Conservation (phyloP, 108 stramenopile genomes). For the Stephanodiscus minutulus region DNA sequence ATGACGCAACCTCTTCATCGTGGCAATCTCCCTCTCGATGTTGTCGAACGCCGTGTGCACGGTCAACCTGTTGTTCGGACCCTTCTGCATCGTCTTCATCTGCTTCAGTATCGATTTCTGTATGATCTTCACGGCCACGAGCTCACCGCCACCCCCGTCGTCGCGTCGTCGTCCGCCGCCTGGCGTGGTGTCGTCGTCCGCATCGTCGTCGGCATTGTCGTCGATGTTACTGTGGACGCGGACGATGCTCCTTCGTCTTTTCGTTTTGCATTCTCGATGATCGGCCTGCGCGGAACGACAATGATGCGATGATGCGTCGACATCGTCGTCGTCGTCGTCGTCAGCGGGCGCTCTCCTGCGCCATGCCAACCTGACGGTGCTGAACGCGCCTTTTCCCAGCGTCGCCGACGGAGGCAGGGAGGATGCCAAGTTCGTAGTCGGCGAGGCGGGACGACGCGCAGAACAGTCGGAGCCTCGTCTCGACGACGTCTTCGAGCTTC, state of each 20-base stretch:
- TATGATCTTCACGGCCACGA: conserved; percentile 86
- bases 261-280: background rate
- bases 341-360: background rate
- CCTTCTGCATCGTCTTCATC: conserved; percentile 67
- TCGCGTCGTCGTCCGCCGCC: background rate
- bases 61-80: conserved; percentile 42
- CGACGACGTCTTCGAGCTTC: no score
- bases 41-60: conserved; percentile 79
- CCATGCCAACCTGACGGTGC: conserved; percentile 31
- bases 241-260: conserved; percentile 34
- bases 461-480: background rate
- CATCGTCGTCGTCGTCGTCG: background rate
- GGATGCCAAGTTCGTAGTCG: no score
- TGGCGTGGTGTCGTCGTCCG: no score
- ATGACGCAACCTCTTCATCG: conserved; percentile 87
- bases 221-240: conserved; percentile 16
- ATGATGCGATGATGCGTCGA: background rate
- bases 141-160: conserved; percentile 35
- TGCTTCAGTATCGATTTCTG: conserved; percentile 79
- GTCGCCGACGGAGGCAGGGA: conserved; percentile 23
- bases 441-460: no score
- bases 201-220: background rate
- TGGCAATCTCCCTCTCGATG: conserved; percentile 88
- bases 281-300: conserved; percentile 10
- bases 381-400: conserved; percentile 26